These are phyloP conservation scores for Sugiyamaella sp. DNA, from an alignment of 1,139 yeast genomes.

Conservation along the genomic window DNA sequence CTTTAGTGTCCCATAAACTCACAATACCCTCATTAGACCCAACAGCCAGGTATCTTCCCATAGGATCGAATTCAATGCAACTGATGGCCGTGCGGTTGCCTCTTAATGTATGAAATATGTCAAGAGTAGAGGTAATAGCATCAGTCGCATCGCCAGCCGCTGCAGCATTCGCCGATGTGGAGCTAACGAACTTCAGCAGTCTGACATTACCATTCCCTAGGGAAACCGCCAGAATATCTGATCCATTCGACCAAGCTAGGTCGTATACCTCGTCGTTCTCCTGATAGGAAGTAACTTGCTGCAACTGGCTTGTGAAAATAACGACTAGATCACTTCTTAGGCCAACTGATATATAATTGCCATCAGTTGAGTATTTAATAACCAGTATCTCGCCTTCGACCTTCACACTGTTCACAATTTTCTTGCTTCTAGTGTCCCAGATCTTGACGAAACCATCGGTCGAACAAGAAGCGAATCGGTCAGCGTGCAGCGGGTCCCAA, in stretches of 20 bases:
- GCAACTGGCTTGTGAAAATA: constrained; percentile 26
- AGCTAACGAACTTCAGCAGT: constrained; percentile 24
- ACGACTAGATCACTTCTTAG: constrained; percentile 43
- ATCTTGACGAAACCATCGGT: constrained; percentile 54
- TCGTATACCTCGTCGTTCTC: constrained; percentile 44
- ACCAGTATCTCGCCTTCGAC: constrained; percentile 44
- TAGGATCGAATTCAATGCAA: constrained; percentile 57
- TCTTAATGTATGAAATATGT: constrained; percentile 39
- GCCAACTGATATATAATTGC: constrained; percentile 54
- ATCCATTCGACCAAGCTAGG: constrained; percentile 42
- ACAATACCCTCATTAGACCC: constrained; percentile 76
- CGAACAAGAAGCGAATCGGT: constrained; percentile 61
- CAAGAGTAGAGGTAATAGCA: constrained; percentile 22
- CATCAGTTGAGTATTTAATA: constrained; percentile 55
- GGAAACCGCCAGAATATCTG: constrained; percentile 38
- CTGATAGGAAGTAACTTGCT: constrained; percentile 26
- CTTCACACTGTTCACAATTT: constrained; percentile 44
- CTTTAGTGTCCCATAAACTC: constrained; percentile 58
- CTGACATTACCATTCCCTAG: constrained; percentile 43
- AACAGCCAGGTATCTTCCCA: constrained; percentile 56
- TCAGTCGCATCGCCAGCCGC: constrained; percentile 18
- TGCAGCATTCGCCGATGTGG: neutral
- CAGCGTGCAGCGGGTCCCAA: constrained; percentile 63
- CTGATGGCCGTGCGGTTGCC: constrained; percentile 61
- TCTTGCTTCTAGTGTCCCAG: constrained; percentile 57